Base-by-base conservation (phyloP, 139 green algal genomes). In the Deuterostichococcus epilithicus region DNA sequence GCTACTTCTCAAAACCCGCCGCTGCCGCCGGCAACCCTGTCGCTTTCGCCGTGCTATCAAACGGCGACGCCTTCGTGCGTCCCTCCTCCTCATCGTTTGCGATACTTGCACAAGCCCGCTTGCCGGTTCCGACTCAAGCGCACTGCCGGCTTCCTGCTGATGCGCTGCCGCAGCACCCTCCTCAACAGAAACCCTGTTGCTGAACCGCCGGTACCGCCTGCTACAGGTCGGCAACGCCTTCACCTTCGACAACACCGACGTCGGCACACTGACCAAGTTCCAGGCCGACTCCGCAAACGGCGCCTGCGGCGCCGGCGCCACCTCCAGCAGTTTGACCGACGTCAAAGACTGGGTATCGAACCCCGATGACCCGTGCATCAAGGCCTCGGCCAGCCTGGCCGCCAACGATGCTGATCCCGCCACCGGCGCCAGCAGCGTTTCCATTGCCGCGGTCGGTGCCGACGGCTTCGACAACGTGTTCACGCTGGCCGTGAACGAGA, bases 211-310 rank as follows among this genome's bases (percentile, higher is more conserved):
- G 26, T 13, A 13, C 28, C 3, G 18, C 13, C 52, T 23, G 10
- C 28, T 63, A 20, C 52, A 63, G 52, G 52, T 63, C 52, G 52
- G 52, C 52, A 63, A 63, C 18, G 52, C 52, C 52, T 63, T 63
- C 52, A 63, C 52, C 52, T 63, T 63, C 52, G 52, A 65, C 30
- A 74, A 13, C 38, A 45, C 33, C 38, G 66, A 72, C 37, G 32
- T 68, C 30, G 66, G 71, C 3, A 32, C 63, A 28, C 37, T 78
- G 65, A 70, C 47, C 47, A 82, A 82, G 73, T 30, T 63, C 52
- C 52, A 63, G 52, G 52, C 52, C 18, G 52, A 63, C 52, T n/a
- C 13, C 52, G 8, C 52, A 13, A 63, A 3, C 13, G 26, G 52
- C 52, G 52, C 18, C 52, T 30, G 13, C 13, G 26, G 52, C 52